Evolutionary conservation across 164 flowering plant genomes (phyloP), one percentile per base, ranked within the genome.

Genomic region (Saururus chinensis): DNA sequence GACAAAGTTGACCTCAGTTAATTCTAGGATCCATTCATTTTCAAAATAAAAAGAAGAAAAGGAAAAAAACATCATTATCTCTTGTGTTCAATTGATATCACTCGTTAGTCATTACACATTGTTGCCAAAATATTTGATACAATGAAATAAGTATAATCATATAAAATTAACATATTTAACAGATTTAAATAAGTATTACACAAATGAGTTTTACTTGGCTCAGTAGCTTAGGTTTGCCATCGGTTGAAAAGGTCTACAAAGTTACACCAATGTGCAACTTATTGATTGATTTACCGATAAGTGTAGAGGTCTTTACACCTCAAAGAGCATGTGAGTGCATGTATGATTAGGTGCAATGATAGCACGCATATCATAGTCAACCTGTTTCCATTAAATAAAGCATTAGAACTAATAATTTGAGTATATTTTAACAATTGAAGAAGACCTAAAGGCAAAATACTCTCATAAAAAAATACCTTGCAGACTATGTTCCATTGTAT

Each of bases 311-410:
- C n/a, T n/a, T n/a, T n/a, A n/a, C n/a, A n/a, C n/a, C n/a, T n/a
- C n/a, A n/a, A 17, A 76, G 74, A 95, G 71, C 92, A 95, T 87
- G 79, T 95, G 99, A 20, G 99, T 95, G 67, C 99, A 95, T 5
- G 99, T 95, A 75, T 95, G 99, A 71, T 95, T 95, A 19, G 99
- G 99, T 51, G 97, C 99, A 79, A 91, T 86, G 61, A 79, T 84
- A 55, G 74, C 77, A 57, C 99, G 89, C 65, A 97, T 78, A 11
- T 78, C 84, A 68, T 88, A 95, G 80, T 95, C 89, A 73, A 93
- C 99, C 99, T 93, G 79, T 52, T 26, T 21, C 41, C 1, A 21
- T 10, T 12, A 42, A n/a, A n/a, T 26, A 45, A 45, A 8, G 49
- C 14, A 45, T 45, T 45, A 45, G 49, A 45, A 42, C 14, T 13